Conservation (phyloP, 257 asterid species). For the Orobanche coerulescens region DNA sequence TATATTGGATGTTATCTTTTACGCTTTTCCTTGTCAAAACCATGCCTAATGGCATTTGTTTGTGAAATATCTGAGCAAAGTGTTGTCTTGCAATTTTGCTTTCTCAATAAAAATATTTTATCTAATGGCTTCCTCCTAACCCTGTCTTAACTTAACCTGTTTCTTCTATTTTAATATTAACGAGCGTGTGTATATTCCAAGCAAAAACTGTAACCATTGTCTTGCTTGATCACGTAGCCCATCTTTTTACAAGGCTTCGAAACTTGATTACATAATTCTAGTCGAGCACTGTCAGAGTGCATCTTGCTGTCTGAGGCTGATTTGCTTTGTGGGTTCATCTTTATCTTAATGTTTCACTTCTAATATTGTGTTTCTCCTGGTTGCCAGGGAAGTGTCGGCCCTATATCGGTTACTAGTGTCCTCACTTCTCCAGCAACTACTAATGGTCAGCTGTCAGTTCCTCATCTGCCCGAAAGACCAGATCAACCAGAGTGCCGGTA, state of each 20-base stretch:
- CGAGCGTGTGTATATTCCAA: not conserved
- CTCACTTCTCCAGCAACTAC: slow-evolving; percentile 32
- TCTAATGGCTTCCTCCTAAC: too few species aligned
- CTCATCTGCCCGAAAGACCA: slow-evolving; percentile 54
- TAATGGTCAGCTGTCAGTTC: slow-evolving; percentile 30
- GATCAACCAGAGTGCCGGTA: slow-evolving; percentile 63
- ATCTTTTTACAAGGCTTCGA: too few species aligned
- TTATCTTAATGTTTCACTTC: not conserved
- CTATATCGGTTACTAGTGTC: slow-evolving; percentile 26
- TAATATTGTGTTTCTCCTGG: not conserved
- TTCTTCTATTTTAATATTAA: too few species aligned
- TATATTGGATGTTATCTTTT: not conserved
- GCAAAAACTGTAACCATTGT: not conserved
- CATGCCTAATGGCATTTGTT: not conserved
- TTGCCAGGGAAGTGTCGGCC: slow-evolving; percentile 34
- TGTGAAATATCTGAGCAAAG: not conserved
- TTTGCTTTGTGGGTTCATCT: not conserved
- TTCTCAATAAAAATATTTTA: too few species aligned
- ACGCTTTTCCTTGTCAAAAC: not conserved
- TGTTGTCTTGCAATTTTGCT: not conserved
- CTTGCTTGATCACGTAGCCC: not conserved
- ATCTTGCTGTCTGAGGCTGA: not conserved
- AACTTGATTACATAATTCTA: not conserved
- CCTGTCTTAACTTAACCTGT: too few species aligned
- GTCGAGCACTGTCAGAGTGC: not conserved